Percentiles rank a stretch among this genome's conserved stretches.
These are phyloP conservation scores for Tolypocladium amazonense DNA, from an alignment of 2,329 filamentous ascomycete species.

Conservation along the genomic window DNA sequence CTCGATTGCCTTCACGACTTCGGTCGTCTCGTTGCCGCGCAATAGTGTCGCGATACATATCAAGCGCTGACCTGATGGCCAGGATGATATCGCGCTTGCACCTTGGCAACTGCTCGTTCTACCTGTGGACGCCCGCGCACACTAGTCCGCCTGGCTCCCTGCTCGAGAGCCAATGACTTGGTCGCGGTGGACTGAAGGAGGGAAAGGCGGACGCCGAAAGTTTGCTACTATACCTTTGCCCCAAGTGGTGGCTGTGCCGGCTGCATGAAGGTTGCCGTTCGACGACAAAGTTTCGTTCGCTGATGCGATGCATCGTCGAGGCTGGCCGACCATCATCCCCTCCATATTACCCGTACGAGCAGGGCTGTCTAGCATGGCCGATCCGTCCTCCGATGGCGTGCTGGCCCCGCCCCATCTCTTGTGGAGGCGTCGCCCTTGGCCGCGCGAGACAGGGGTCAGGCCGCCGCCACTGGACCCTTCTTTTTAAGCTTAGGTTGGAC, in stretches of 20 bases:
- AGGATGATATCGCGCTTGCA: background rate
- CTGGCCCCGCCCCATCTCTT: background rate
- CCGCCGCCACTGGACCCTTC: background rate
- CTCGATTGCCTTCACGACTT: background rate
- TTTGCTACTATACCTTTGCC: background rate
- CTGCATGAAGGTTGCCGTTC: background rate
- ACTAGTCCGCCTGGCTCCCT: background rate
- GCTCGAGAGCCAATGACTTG: background rate
- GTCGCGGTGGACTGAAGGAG: background rate
- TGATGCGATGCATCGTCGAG: background rate
- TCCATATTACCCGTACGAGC: too few relatives aligned
- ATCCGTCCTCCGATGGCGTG: background rate
- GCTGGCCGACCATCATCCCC: background rate
- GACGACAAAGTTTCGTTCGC: background rate
- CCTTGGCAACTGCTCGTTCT: background rate
- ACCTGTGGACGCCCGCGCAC: background rate
- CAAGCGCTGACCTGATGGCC: background rate
- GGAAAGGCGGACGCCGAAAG: background rate
- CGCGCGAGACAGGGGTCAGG: background rate
- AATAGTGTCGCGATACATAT: background rate
- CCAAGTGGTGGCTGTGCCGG: background rate
- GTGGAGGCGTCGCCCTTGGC: background rate
- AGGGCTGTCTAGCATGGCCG: background rate
- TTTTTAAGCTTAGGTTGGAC: background rate
- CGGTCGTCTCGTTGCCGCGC: background rate